Evolutionary conservation across 1,139 yeast species (phyloP).

Genomic region (Candida sojae): DNA sequence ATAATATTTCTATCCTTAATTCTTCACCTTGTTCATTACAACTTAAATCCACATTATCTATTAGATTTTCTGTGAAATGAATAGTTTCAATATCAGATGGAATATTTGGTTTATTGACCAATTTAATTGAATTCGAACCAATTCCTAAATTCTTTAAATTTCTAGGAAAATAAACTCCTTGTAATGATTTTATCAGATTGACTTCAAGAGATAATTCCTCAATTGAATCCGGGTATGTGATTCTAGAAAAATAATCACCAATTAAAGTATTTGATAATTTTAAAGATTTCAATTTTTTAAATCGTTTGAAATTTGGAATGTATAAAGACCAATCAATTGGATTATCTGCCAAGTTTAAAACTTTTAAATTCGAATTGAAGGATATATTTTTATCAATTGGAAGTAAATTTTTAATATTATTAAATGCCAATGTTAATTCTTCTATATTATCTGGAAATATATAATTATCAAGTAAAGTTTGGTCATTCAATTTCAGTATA

Average conservation of each 20-base stretch:
- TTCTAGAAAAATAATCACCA: conserved; percentile 14
- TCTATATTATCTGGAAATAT: conserved; percentile 14
- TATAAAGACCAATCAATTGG: conserved; percentile 23
- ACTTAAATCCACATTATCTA: conserved; percentile 18
- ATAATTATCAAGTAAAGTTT: conserved; percentile 3
- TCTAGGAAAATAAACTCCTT: conserved; percentile 21
- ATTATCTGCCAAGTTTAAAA: conserved; percentile 23
- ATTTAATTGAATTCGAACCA: conserved; percentile 21
- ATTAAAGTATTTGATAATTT: conserved; percentile 22
- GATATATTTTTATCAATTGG: conserved; percentile 8
- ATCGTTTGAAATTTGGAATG: conserved; percentile 11
- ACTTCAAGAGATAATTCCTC: conserved; percentile 23
- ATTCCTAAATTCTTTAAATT: conserved; percentile 21
- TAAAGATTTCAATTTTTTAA: conserved; percentile 17
- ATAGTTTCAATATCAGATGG: conserved; percentile 19
- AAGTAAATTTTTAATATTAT: conserved; percentile 15
- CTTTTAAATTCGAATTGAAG: conserved; percentile 8
- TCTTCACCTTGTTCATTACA: conserved; percentile 17
- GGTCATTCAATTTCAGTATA: conserved; percentile 2
- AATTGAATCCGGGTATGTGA: conserved; percentile 21
- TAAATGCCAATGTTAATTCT: conserved; percentile 17
- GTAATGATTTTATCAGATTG: conserved; percentile 21
- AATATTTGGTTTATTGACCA: conserved; percentile 15
- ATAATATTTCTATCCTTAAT: conserved; percentile 19
- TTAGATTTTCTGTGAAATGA: conserved; percentile 26